A percentile compares a stretch with the other conserved stretches of the same genome.
Conservation (phyloP, 1,284 basidiomycete species). For the Malassezia sympodialis region DNA sequence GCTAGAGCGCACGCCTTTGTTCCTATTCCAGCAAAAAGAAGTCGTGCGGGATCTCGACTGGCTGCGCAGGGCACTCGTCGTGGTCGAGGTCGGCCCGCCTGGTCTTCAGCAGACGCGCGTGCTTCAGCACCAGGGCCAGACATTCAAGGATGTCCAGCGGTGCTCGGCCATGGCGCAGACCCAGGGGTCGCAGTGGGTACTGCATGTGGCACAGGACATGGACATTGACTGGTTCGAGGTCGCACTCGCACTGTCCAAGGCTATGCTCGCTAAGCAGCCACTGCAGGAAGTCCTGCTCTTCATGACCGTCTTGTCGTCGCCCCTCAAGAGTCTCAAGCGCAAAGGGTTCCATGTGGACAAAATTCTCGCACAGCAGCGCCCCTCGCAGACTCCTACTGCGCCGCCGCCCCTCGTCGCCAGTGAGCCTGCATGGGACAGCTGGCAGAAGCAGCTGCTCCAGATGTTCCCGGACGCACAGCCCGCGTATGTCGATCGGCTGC, state of each 20-base stretch:
- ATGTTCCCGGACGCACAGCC: slow-evolving; percentile 48
- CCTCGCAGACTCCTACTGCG: slow-evolving; percentile 33
- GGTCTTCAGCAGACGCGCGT: slow-evolving; percentile 38
- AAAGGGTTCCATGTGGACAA: slow-evolving; percentile 73
- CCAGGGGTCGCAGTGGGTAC: slow-evolving; percentile 56
- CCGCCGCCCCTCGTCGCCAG: slow-evolving; percentile 19
- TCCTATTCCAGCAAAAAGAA: slow-evolving; percentile 74
- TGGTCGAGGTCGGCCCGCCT: slow-evolving; percentile 39
- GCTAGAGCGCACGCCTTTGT: slow-evolving; percentile 78
- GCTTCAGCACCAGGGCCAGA: slow-evolving; percentile 25
- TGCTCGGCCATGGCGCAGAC: slow-evolving; percentile 35
- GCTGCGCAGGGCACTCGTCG: slow-evolving; percentile 60
- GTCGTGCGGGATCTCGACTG: slow-evolving; percentile 60
- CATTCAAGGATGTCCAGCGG: slow-evolving; percentile 33
- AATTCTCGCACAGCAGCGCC: slow-evolving; percentile 66
- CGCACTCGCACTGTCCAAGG: slow-evolving; percentile 36
- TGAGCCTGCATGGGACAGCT: slow-evolving; percentile 3
- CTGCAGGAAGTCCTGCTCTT: slow-evolving; percentile 57
- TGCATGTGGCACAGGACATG: slow-evolving; percentile 65
- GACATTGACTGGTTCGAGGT: slow-evolving; percentile 78
- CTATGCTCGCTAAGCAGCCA: slow-evolving; percentile 37
- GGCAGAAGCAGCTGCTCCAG: slow-evolving; percentile 28
- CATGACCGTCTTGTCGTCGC: slow-evolving; percentile 84
- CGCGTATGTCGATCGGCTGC: slow-evolving; percentile 29
- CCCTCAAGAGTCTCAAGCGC: slow-evolving; percentile 69